Evolutionary conservation across 2,329 filamentous ascomycete genomes (phyloP).

Genomic region (Xylaria arbuscula): DNA sequence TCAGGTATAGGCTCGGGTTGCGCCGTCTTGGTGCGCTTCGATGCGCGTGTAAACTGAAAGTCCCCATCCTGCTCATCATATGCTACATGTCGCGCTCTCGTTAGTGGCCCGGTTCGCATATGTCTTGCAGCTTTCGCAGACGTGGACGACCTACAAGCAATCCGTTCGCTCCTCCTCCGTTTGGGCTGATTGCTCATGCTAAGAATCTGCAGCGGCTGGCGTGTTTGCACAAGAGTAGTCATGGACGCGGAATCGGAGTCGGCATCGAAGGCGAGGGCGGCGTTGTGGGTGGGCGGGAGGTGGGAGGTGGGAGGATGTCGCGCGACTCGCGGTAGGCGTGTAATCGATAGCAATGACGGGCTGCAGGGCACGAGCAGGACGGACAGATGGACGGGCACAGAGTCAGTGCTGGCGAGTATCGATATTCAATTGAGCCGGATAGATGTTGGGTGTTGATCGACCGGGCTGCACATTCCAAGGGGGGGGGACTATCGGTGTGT

Average conservation of each 20-base stretch:
- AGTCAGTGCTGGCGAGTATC: conserved; percentile 13
- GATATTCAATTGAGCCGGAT: conserved; percentile 29
- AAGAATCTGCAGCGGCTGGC: conserved; percentile 73
- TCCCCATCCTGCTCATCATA: conserved; percentile 83
- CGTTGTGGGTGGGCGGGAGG: conserved; percentile 21
- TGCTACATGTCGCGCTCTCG: conserved; percentile 46
- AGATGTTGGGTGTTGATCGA: conserved; percentile 12
- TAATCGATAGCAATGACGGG: conserved; percentile 16
- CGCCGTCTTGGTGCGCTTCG: conserved; percentile 72
- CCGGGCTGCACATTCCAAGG: background rate
- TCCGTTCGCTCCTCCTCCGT: conserved; percentile 72
- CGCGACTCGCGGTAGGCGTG: conserved; percentile 36
- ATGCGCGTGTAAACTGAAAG: conserved; percentile 77
- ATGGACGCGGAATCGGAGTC: conserved; percentile 65
- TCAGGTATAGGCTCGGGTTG: conserved; percentile 57
- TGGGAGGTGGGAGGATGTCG: conserved; percentile 19
- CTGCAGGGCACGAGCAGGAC: conserved; percentile 25
- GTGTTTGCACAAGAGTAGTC: conserved; percentile 75
- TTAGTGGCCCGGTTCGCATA: conserved; percentile 33
- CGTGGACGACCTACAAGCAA: conserved; percentile 64
- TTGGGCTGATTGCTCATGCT: conserved; percentile 74
- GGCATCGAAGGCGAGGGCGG: conserved; percentile 41
- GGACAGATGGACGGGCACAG: background rate
- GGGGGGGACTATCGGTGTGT: conserved; percentile 20
- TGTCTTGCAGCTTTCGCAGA: conserved; percentile 29